These are phyloP conservation scores for Straminergon stramineum DNA, from an alignment of 225 moss, liverwort and hornwort genomes.

Conservation along the genomic window DNA sequence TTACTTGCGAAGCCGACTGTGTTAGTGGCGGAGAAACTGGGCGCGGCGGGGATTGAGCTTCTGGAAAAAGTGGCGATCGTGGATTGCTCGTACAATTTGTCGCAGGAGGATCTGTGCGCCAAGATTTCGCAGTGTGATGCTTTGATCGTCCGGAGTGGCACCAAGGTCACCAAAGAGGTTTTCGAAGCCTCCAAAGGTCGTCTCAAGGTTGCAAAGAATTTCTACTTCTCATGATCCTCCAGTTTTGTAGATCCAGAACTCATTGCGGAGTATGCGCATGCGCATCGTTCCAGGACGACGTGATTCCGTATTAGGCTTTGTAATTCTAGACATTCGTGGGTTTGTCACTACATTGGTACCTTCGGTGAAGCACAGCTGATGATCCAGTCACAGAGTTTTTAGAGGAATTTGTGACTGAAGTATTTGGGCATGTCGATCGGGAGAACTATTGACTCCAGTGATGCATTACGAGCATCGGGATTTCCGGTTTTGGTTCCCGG, in stretches of 20 bases:
- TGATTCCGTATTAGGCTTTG: not conserved
- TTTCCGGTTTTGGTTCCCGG: not conserved
- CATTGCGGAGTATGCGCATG: not conserved
- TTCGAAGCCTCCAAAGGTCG: slow-evolving; percentile 90
- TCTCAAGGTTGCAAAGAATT: slow-evolving; percentile 35
- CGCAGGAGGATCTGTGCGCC: slow-evolving; percentile 80
- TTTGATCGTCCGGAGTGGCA: slow-evolving; percentile 87
- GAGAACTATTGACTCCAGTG: too few species aligned
- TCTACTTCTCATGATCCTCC: not conserved
- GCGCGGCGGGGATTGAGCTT: slow-evolving; percentile 71
- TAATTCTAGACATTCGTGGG: not conserved
- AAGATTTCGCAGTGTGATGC: slow-evolving; percentile 86
- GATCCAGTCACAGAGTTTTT: not conserved
- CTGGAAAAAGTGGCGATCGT: slow-evolving; percentile 71
- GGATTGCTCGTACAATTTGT: slow-evolving; percentile 81
- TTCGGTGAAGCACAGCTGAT: not conserved
- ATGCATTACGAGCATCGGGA: not conserved
- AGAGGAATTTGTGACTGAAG: not conserved
- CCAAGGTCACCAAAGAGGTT: slow-evolving; percentile 83
- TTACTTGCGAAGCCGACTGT: slow-evolving; percentile 30
- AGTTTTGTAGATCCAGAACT: not conserved
- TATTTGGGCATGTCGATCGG: not conserved
- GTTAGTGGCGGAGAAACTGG: slow-evolving; percentile 93
- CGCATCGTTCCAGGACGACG: not conserved
- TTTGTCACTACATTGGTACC: not conserved